Evolutionary conservation across 345 rosid genomes (phyloP), one percentile per base, ranked within the genome.

Genomic region (Bruguiera gymnorhiza): DNA sequence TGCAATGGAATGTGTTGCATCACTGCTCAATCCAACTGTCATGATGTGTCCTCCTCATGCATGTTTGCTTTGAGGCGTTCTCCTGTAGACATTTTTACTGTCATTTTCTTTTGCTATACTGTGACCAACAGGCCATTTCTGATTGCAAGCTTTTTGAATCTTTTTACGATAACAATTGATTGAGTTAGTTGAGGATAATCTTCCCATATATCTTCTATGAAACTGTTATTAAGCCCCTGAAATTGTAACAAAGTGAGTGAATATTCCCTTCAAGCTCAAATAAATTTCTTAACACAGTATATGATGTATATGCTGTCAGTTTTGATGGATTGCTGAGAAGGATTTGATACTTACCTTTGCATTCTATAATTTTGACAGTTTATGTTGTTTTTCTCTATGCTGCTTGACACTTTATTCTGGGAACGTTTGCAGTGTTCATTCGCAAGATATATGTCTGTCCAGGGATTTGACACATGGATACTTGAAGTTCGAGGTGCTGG

Each of bases 401-500:
- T 70, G 58, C 30, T 53, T 73, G 43, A 68, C 66, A 32, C 23
- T 3, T 60, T 31, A 36, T 23, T 26, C 79, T 55, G 46, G 46
- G 46, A 39, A 39, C 74, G 23, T 54, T 52, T 80, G 84, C 84
- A 92, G 96, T 86, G 84, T 72, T 95, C 99, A 27, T 95, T 95
- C 81, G 98, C 97, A 6, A 83, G 98, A 43, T 81, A 83, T 69
- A 90, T 90, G 97, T 86, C 97, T 51, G 75, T 75, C 63, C 88
- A 92, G 67, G 99, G 99, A 72, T 95, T 88, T 82, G 99, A 95
- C 78, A 95, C 98, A 1, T 95, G 99, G 99, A 67, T 92, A 73
- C 94, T 95, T 31, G 99, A 95, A 79, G 87, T 95, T 68, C 88
- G 97, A 76, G 98, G 99, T 58, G 97, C 99, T 32, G 99, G 99